Conservation (phyloP, 805 yeast species). For the Ogataea neopini region DNA sequence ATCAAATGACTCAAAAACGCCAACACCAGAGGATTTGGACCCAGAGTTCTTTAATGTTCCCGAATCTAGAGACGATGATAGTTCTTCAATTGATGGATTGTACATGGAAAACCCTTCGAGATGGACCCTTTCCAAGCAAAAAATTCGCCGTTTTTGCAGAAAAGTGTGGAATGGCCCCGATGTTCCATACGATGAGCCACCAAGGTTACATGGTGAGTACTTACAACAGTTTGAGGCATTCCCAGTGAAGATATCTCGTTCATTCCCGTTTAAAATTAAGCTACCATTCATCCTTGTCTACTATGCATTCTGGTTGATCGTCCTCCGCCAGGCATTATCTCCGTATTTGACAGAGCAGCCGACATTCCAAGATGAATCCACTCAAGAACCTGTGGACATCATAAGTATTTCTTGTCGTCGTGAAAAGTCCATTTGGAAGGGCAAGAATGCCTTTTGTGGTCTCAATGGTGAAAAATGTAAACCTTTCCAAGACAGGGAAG, state of each 20-base stretch:
- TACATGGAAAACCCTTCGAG: slow-evolving; percentile 3
- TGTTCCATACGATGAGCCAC: slow-evolving; percentile 48
- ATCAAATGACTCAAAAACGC: neutral
- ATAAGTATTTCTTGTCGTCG: slow-evolving; percentile 50
- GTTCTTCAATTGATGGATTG: neutral
- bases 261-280: slow-evolving; percentile 32
- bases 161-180: slow-evolving; percentile 59
- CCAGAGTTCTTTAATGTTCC: slow-evolving; percentile 1
- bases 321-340: slow-evolving; percentile 39
- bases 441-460: slow-evolving; percentile 78
- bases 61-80: slow-evolving; percentile 1
- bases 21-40: neutral
- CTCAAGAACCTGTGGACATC: slow-evolving; percentile 29
- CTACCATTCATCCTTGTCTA: slow-evolving; percentile 39
- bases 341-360: slow-evolving; percentile 52
- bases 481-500: slow-evolving; percentile 44
- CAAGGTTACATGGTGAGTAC: slow-evolving; percentile 34
- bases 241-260: slow-evolving; percentile 40
- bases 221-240: slow-evolving; percentile 40
- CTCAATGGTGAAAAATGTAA: slow-evolving; percentile 61
- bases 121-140: neutral
- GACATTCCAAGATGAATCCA: slow-evolving; percentile 20
- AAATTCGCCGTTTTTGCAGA: slow-evolving; percentile 10
- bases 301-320: slow-evolving; percentile 47
- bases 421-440: slow-evolving; percentile 61